These are phyloP conservation scores for Gynandropsis gynandra DNA, from an alignment of 345 rosid genomes.

Conservation along the genomic window DNA sequence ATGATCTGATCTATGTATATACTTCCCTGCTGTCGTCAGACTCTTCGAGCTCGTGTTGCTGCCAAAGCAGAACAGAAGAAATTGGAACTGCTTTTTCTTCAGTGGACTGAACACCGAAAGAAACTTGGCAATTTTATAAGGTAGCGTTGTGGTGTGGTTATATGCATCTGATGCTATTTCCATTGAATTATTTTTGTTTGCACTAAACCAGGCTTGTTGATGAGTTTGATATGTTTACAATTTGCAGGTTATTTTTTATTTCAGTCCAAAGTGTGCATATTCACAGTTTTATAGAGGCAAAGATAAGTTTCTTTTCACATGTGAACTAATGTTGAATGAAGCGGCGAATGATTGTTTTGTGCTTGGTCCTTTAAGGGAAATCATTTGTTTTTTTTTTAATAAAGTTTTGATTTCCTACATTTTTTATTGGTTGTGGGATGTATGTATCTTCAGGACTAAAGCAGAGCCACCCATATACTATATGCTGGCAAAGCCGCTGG, in stretches of 20 bases:
- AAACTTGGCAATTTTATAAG: conserved; percentile 92
- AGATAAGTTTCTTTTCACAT: conserved; percentile 93
- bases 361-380: conserved; percentile 27
- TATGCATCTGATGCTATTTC: not conserved
- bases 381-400: conserved; percentile 15
- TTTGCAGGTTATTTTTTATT: conserved; percentile 95
- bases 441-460: conserved; percentile 66
- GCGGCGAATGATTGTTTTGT: conserved; percentile 28
- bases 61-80: conserved; percentile 96
- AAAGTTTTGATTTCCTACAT: conserved; percentile 12
- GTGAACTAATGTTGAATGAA: conserved; percentile 49
- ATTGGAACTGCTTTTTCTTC: conserved; percentile 90
- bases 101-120: conserved; percentile 89
- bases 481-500: conserved; percentile 58
- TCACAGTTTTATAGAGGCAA: conserved; percentile 87
- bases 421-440: conserved; percentile 27
- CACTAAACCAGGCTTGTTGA: conserved; percentile 15
- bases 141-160: conserved; percentile 28
- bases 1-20: conserved; percentile 17
- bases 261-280: conserved; percentile 99
- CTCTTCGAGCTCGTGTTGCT: conserved; percentile 87
- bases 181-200: not conserved
- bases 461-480: conserved; percentile 82
- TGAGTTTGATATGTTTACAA: conserved; percentile 13
- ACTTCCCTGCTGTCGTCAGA: conserved; percentile 32